These are phyloP conservation scores for Coemansia sp. DNA, from an alignment of 192 early-diverging fungal genomes.

Conservation along the genomic window DNA sequence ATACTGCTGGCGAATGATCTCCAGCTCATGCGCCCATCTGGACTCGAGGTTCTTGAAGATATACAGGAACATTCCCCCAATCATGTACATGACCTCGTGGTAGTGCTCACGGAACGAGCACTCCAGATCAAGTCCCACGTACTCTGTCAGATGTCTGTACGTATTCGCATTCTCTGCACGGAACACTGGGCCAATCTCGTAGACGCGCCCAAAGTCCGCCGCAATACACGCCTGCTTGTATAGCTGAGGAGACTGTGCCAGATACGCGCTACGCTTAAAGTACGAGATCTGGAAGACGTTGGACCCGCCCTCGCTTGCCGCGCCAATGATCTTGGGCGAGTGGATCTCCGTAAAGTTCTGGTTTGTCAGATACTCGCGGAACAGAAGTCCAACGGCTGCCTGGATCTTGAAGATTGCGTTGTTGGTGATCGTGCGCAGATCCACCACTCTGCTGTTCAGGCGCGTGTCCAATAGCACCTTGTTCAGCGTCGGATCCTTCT, in stretches of 20 bases:
- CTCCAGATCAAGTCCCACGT: conserved; percentile 97
- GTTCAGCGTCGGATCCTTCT: conserved; percentile 66
- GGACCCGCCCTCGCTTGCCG: conserved; percentile 94
- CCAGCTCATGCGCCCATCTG: conserved; percentile 81
- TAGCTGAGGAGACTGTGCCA: conserved; percentile 98
- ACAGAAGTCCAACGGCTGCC: conserved; percentile 87
- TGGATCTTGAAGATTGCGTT: conserved; percentile 98
- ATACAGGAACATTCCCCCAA: conserved; percentile 89
- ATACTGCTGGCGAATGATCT: conserved; percentile 83
- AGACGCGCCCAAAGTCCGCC: conserved; percentile 97
- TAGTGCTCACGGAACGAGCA: conserved; percentile 99
- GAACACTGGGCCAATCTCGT: conserved; percentile 97
- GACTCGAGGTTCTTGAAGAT: conserved; percentile 89
- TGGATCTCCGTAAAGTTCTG: conserved; percentile 94
- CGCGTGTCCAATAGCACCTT: conserved; percentile 88
- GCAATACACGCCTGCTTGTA: conserved; percentile 99
- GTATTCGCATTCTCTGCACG: conserved; percentile 97
- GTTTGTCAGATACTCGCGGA: conserved; percentile 89
- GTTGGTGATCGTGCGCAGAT: conserved; percentile 93
- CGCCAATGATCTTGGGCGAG: conserved; percentile 93
- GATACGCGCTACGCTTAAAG: conserved; percentile 91
- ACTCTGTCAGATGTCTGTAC: conserved; percentile 99
- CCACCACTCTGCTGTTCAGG: conserved; percentile 91
- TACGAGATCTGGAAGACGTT: conserved; percentile 98
- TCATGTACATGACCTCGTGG: conserved; percentile 93